A percentile compares a stretch with the other conserved stretches of the same genome.
phyloP scores from a whole-genome alignment of 2,329 filamentous ascomycete species.

The Exophiala sp. region DNA sequence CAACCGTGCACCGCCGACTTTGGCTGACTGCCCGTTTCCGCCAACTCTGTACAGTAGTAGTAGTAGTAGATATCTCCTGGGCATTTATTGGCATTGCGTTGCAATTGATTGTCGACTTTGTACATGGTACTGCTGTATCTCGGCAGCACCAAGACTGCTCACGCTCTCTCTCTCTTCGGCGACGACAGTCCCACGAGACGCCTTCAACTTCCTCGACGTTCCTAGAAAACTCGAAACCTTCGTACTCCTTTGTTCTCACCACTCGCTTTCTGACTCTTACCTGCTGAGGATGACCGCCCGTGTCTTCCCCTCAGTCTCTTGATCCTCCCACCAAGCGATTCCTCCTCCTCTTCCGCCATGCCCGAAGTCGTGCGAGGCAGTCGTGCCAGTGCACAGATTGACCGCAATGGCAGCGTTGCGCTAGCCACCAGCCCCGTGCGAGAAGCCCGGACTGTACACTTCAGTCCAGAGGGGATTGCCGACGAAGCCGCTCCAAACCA shows the following conservation, averaged over 20 bases:
- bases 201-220: background rate
- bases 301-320: background rate
- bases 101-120: too few relatives aligned
- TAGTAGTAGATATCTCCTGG: too few relatives aligned
- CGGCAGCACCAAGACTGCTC: too few relatives aligned
- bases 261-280: background rate
- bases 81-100: too few relatives aligned
- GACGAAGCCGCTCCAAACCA: slow-evolving; percentile 6
- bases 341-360: slow-evolving; percentile 16
- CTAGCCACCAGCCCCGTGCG: slow-evolving; percentile 11
- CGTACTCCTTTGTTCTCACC: background rate
- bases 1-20: too few relatives aligned
- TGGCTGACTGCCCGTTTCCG: too few relatives aligned
- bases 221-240: background rate
- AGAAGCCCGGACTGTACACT: slow-evolving; percentile 21
- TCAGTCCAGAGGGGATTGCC: slow-evolving; percentile 12
- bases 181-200: too few relatives aligned
- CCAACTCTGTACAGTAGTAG: too few relatives aligned
- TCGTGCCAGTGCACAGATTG: slow-evolving; percentile 21
- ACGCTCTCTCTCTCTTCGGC: too few relatives aligned
- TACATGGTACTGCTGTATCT: too few relatives aligned
- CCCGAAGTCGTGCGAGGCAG: slow-evolving; percentile 28
- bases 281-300: background rate
- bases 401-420: slow-evolving; percentile 5
- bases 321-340: background rate